phyloP scores from a whole-genome alignment of 371 early-diverging fungal genomes.

The Actinomucor elegans region DNA sequence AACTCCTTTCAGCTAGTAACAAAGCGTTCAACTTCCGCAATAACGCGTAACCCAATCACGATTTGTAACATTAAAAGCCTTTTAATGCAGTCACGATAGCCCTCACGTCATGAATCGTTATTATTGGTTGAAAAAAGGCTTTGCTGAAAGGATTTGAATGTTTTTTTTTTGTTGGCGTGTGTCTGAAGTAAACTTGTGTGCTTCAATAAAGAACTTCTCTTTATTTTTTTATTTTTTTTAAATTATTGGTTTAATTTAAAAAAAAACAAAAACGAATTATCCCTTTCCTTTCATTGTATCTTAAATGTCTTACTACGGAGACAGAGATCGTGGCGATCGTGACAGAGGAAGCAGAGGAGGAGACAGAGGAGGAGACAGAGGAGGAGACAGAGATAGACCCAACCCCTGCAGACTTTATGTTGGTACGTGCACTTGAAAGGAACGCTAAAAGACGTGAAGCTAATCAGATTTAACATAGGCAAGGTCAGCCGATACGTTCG shows the following conservation, averaged over 20 bases:
- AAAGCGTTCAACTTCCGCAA: too few relatives aligned
- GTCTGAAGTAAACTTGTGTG: too few relatives aligned
- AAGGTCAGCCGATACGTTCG: conserved; percentile 39
- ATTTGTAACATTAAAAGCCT: too few relatives aligned
- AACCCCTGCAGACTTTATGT: conserved; percentile 43
- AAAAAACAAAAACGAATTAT: background rate
- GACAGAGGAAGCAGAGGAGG: conserved; percentile 6
- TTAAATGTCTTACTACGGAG: conserved; percentile 23
- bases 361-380: conserved; percentile 18
- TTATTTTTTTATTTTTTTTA: conserved; percentile 1
- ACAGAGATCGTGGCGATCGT: conserved; percentile 18
- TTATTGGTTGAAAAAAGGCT: too few relatives aligned
- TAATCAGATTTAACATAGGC: too few relatives aligned
- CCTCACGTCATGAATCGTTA: too few relatives aligned
- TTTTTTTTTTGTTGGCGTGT: background rate
- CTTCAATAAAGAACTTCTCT: conserved; percentile 3
- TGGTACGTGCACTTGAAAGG: conserved; percentile 16
- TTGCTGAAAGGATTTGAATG: too few relatives aligned
- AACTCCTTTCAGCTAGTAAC: too few relatives aligned
- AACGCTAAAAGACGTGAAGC: too few relatives aligned
- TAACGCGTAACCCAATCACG: too few relatives aligned
- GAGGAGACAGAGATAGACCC: conserved; percentile 20
- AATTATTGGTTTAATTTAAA: too few relatives aligned
- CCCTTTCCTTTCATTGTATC: conserved; percentile 7
- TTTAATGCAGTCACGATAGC: too few relatives aligned